Evolutionary conservation across 2,329 filamentous ascomycete genomes (phyloP).

Genomic region (Cladophialophora exuberans): DNA sequence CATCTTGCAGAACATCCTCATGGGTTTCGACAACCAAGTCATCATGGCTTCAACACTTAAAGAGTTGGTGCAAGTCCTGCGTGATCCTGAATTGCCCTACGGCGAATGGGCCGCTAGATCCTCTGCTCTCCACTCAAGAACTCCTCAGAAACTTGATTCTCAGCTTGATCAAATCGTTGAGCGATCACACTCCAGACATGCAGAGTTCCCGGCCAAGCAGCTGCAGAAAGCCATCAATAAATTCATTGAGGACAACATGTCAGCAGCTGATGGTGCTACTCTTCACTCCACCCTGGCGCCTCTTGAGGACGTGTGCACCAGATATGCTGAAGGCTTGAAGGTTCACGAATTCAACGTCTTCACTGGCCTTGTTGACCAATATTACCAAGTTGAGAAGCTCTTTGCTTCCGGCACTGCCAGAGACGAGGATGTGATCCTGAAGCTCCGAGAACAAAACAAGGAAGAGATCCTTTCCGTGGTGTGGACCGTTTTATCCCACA

Average conservation of each 20-base stretch:
- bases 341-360: constrained; percentile 85
- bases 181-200: constrained; percentile 72
- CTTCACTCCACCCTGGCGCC: constrained; percentile 75
- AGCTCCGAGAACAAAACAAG: constrained; percentile 94
- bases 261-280: constrained; percentile 70
- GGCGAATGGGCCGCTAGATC: constrained; percentile 96
- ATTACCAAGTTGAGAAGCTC: constrained; percentile 79
- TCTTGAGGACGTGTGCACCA: constrained; percentile 74
- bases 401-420: constrained; percentile 84
- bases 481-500: constrained; percentile 89
- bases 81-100: constrained; percentile 87
- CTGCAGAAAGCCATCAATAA: constrained; percentile 81
- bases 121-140: constrained; percentile 93
- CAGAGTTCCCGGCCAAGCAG: constrained; percentile 90
- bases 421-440: constrained; percentile 91
- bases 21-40: constrained; percentile 95
- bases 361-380: constrained; percentile 75
- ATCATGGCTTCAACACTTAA: constrained; percentile 88
- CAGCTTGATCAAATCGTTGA: constrained; percentile 85
- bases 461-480: constrained; percentile 85
- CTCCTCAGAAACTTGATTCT: constrained; percentile 89
- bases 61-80: constrained; percentile 86
- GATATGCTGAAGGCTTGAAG: constrained; percentile 87
- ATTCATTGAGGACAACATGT: constrained; percentile 86
- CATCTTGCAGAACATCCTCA: constrained; percentile 83